Base-by-base conservation (phyloP, 2,329 filamentous ascomycete genomes). In the Arachnomyces sp. region DNA sequence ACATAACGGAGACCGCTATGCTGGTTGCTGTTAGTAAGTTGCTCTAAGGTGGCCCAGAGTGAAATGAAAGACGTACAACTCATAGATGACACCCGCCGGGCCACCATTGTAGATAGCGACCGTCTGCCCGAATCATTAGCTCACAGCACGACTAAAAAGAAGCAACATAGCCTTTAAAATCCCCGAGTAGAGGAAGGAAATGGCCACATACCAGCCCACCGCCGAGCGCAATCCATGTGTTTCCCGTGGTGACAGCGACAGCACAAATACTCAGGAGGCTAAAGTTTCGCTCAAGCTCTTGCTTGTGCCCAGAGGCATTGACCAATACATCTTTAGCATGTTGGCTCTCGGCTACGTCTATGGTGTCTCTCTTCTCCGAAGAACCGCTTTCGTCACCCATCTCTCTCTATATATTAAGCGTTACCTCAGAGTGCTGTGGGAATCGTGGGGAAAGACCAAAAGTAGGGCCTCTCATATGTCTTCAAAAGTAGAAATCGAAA, bases 221-320 rank as follows among this genome's bases (percentile, higher is more conserved):
- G 39, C 77, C 78, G 43, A 81, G 62, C 4, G 77, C 75, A 39
- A 78, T 71, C 78, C 78, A 83, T 13, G 78, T 77, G 51, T 80
- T 81, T 56, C 80, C 78, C 16, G 79, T 74, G 1, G 76, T 80
- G 37, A 82, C 59, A 0, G 75, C 77, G 34, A 77, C 67, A 16
- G 75, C 77, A 38, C 76, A 75, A 31, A 81, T 72, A 37, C 72
- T 74, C 34, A 79, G 49, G 7, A 82, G 61, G 28, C 74, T 71
- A 56, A 81, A 82, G 51, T 82, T 79, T 12, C 78, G 69, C 42
- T 74, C 71, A 29, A 83, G 61, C 55, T 82, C 77, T 56, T 82
- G 78, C 45, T 65, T 67, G 56, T 82, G 77, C 4, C 79, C 78
- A 2, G 78, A 78, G 1, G 76, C 77, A 52, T 83, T 83, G 53